Evolutionary conservation across 2,329 filamentous ascomycete genomes (phyloP).

Genomic region (Fusarium lyarnte): DNA sequence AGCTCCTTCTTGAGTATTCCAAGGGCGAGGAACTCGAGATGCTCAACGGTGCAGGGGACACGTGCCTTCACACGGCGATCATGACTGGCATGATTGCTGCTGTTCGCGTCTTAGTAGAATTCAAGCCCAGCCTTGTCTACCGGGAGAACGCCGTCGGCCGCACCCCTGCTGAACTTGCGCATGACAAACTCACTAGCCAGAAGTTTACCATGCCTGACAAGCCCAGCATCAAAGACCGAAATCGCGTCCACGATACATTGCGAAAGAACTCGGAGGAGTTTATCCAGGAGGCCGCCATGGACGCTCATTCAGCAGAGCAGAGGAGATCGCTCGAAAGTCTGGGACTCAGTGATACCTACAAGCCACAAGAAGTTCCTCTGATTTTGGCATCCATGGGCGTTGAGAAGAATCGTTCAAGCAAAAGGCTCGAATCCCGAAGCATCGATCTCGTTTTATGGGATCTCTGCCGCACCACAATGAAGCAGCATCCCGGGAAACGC

Average conservation of each 20-base stretch:
- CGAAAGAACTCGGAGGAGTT: slow-evolving; percentile 21
- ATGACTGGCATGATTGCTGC: slow-evolving; percentile 49
- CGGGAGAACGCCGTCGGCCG: slow-evolving; percentile 81
- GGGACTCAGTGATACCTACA: slow-evolving; percentile 46
- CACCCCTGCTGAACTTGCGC: slow-evolving; percentile 75
- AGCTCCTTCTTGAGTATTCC: slow-evolving; percentile 64
- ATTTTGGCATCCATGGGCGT: slow-evolving; percentile 44
- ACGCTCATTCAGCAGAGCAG: slow-evolving; percentile 29
- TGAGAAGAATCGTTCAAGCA: slow-evolving; percentile 16
- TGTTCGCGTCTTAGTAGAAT: slow-evolving; percentile 60
- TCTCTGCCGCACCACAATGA: slow-evolving; percentile 46
- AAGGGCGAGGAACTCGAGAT: slow-evolving; percentile 65
- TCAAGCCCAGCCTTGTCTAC: slow-evolving; percentile 67
- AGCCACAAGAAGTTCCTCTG: slow-evolving; percentile 33
- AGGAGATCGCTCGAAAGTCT: slow-evolving; percentile 33
- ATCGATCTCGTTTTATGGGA: slow-evolving; percentile 47
- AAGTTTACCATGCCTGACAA: slow-evolving; percentile 45
- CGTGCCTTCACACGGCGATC: slow-evolving; percentile 69
- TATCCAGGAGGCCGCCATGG: slow-evolving; percentile 6
- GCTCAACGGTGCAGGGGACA: slow-evolving; percentile 72
- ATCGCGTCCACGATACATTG: not conserved
- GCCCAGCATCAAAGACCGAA: not conserved
- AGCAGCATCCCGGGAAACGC: slow-evolving; percentile 51
- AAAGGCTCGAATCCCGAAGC: slow-evolving; percentile 4
- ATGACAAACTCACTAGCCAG: slow-evolving; percentile 60